phyloP scores from a whole-genome alignment of 371 early-diverging fungal genomes.

The Parasitella parasitica region DNA sequence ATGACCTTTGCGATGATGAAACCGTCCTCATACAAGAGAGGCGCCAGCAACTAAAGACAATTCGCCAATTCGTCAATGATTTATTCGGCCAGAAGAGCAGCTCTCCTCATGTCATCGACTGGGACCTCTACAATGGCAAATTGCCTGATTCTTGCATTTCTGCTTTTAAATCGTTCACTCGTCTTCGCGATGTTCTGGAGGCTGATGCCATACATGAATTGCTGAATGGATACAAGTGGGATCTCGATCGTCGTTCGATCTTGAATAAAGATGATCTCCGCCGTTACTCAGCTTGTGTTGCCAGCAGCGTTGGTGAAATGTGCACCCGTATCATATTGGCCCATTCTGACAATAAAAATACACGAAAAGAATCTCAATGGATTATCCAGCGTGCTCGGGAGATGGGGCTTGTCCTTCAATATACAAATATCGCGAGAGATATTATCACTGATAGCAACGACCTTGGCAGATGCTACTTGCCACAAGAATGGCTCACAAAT shows the following conservation, averaged over 20 bases:
- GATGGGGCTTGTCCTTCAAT: slow-evolving; percentile 62
- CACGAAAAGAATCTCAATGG: slow-evolving; percentile 11
- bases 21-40: slow-evolving; percentile 23
- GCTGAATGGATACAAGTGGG: slow-evolving; percentile 56
- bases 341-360: neutral
- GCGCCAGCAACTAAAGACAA: slow-evolving; percentile 20
- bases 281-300: slow-evolving; percentile 54
- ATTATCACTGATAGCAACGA: slow-evolving; percentile 56
- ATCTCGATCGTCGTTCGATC: slow-evolving; percentile 38
- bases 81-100: slow-evolving; percentile 27
- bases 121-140: slow-evolving; percentile 19
- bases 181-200: slow-evolving; percentile 40
- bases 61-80: slow-evolving; percentile 27
- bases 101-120: slow-evolving; percentile 18
- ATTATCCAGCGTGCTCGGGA: slow-evolving; percentile 46
- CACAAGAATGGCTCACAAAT: slow-evolving; percentile 32
- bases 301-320: slow-evolving; percentile 63
- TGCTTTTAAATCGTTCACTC: slow-evolving; percentile 36
- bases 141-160: slow-evolving; percentile 32
- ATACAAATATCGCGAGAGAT: slow-evolving; percentile 63
- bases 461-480: slow-evolving; percentile 54
- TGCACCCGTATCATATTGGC: slow-evolving; percentile 41
- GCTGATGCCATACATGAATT: slow-evolving; percentile 47
- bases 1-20: slow-evolving; percentile 58
- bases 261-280: slow-evolving; percentile 40